These are phyloP conservation scores for Gossypium bickii DNA, from an alignment of 345 rosid genomes.

Conservation along the genomic window DNA sequence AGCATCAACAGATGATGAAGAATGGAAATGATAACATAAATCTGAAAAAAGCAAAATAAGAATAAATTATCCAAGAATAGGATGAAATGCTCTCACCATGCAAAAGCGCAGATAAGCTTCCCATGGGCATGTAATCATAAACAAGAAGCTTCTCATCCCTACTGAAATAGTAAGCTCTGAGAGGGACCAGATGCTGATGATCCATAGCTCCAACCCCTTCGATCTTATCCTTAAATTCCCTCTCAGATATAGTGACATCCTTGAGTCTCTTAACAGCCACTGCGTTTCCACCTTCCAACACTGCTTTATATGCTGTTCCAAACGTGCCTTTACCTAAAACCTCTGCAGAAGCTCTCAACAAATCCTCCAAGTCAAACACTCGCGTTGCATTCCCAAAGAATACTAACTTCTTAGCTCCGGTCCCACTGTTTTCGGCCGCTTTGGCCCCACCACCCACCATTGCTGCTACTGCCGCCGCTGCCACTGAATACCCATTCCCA, in stretches of 20 bases:
- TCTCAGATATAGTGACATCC: conserved; percentile 70
- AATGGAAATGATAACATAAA: conserved; percentile 2
- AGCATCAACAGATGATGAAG: background rate
- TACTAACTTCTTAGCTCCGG: conserved; percentile 44
- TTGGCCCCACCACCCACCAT: conserved; percentile 16
- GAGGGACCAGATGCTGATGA: conserved; percentile 79
- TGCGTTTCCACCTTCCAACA: conserved; percentile 52
- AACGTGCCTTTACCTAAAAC: conserved; percentile 97
- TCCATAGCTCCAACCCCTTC: conserved; percentile 85
- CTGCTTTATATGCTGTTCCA: conserved; percentile 95
- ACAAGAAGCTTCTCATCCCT: conserved; percentile 96
- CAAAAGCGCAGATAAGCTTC: conserved; percentile 89
- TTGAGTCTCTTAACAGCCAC: conserved; percentile 57
- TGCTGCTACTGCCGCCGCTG: conserved; percentile 21
- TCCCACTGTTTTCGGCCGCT: conserved; percentile 7
- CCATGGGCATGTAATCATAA: conserved; percentile 93
- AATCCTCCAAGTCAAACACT: conserved; percentile 84
- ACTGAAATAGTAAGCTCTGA: conserved; percentile 85
- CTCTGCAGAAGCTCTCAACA: conserved; percentile 95
- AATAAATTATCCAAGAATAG: background rate
- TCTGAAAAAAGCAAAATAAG: background rate
- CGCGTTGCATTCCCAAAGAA: conserved; percentile 67
- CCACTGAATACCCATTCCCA: conserved; percentile 21
- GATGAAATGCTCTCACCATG: conserved; percentile 15
- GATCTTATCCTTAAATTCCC: conserved; percentile 78